Evolutionary conservation across 2,329 filamentous ascomycete genomes (phyloP).

Genomic region (Thermothelomyces thermophilus): DNA sequence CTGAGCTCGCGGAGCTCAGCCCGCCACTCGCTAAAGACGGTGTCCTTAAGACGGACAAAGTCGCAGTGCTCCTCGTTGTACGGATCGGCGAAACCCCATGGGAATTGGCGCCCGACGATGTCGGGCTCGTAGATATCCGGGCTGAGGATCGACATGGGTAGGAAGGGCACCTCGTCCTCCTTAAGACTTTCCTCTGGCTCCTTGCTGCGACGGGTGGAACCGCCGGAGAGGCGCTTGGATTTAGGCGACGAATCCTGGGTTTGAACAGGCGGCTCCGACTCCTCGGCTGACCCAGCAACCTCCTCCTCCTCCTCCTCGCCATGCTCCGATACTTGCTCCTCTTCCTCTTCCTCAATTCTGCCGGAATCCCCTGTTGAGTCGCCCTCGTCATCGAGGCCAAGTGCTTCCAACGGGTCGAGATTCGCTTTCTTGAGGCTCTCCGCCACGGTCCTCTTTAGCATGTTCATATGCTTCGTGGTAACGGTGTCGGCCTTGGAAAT

Average conservation of each 20-base stretch:
- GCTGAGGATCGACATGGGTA: constrained; percentile 89
- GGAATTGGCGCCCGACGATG: constrained; percentile 77
- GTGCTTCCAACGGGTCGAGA: constrained; percentile 79
- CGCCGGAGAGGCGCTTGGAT: constrained; percentile 41
- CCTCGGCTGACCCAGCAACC: constrained; percentile 20
- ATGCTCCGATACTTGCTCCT: constrained; percentile 30
- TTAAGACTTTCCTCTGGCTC: constrained; percentile 38
- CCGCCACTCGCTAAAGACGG: constrained; percentile 90
- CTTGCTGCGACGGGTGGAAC: constrained; percentile 41
- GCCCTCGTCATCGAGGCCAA: constrained; percentile 73
- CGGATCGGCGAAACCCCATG: constrained; percentile 95
- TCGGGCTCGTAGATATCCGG: constrained; percentile 83
- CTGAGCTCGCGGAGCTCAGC: constrained; percentile 84
- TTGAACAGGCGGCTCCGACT: constrained; percentile 34
- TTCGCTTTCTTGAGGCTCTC: constrained; percentile 77
- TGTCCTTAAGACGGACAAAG: constrained; percentile 82
- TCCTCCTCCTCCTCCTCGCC: constrained; percentile 24
- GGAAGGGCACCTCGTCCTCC: constrained; percentile 56
- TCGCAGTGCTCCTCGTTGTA: constrained; percentile 90
- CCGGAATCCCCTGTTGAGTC: constrained; percentile 45
- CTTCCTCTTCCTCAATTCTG: constrained; percentile 52
- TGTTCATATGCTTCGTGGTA: constrained; percentile 88
- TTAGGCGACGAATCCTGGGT: constrained; percentile 27
- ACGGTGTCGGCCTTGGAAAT: constrained; percentile 96
- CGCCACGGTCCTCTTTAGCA: constrained; percentile 87